Conservation (phyloP, 495 filamentous ascomycete genomes). For the Xylaria cubensis region DNA sequence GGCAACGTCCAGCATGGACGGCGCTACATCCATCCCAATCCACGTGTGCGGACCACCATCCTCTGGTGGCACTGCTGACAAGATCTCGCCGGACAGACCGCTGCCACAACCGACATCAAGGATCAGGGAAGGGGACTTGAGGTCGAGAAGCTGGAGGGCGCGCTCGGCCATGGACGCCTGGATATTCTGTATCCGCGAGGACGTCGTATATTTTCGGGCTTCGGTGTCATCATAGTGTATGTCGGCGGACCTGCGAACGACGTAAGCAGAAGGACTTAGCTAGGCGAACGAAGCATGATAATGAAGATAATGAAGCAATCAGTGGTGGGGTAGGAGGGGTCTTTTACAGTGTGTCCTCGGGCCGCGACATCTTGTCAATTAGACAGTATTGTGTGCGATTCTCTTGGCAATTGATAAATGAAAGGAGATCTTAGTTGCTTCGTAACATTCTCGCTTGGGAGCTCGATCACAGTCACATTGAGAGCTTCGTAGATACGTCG, state of each 20-base stretch:
- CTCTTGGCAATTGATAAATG: slow-evolving; percentile 23
- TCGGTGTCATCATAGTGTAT: slow-evolving; percentile 96
- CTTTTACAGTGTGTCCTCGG: slow-evolving; percentile 85
- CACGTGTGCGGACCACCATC: slow-evolving; percentile 88
- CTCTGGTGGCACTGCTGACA: slow-evolving; percentile 67
- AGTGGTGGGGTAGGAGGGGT: slow-evolving; percentile 30
- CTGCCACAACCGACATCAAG: slow-evolving; percentile 96
- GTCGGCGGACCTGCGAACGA: slow-evolving; percentile 75
- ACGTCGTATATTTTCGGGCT: slow-evolving; percentile 97
- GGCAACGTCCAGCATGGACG: slow-evolving; percentile 90
- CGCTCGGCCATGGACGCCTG: slow-evolving; percentile 93
- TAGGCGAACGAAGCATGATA: not conserved
- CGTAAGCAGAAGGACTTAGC: slow-evolving; percentile 26
- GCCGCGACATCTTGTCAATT: slow-evolving; percentile 72
- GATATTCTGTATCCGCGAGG: slow-evolving; percentile 91
- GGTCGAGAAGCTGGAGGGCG: slow-evolving; percentile 86
- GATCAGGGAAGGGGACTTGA: slow-evolving; percentile 80
- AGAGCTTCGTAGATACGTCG: not conserved
- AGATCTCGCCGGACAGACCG: slow-evolving; percentile 91
- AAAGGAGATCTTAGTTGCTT: not conserved
- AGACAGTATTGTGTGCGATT: slow-evolving; percentile 17
- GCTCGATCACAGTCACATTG: not conserved
- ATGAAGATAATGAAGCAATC: slow-evolving; percentile 18
- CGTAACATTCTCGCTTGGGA: not conserved
- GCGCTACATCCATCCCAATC: slow-evolving; percentile 95